phyloP scores from a whole-genome alignment of 2,329 filamentous ascomycete species.

The Sordariomycetes sp. region DNA sequence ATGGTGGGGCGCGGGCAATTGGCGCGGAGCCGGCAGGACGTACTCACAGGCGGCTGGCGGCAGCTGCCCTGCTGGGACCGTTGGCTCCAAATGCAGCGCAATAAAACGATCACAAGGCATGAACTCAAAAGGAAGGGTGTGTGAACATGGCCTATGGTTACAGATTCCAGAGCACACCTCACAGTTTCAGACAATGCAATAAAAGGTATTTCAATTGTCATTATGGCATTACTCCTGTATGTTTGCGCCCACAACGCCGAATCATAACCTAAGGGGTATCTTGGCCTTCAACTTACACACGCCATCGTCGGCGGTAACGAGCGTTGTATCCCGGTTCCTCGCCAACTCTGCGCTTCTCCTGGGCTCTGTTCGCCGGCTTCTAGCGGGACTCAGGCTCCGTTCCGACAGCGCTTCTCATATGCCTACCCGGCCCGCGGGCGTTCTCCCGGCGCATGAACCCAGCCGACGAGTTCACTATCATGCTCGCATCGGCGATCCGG shows the following conservation, averaged over 20 bases:
- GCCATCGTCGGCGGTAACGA: not conserved
- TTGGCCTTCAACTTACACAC: not conserved
- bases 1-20: not conserved
- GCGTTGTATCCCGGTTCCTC: not conserved
- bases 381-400: not conserved
- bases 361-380: not conserved
- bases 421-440: not conserved
- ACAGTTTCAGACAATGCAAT: not conserved
- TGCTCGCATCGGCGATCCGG: slow-evolving; percentile 52
- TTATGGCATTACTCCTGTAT: not conserved
- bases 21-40: not conserved
- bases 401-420: not conserved
- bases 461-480: slow-evolving; percentile 42
- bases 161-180: not conserved
- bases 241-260: not conserved
- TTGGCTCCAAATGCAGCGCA: too few species aligned
- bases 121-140: not conserved
- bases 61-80: not conserved
- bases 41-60: not conserved
- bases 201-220: not conserved
- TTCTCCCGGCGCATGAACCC: slow-evolving; percentile 1
- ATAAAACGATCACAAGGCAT: not conserved
- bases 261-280: not conserved
- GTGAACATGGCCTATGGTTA: not conserved
- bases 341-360: not conserved